Evolutionary conservation across 1,284 basidiomycete genomes (phyloP), one percentile per base, ranked within the genome.

Genomic region (Rhodotorula sp.): DNA sequence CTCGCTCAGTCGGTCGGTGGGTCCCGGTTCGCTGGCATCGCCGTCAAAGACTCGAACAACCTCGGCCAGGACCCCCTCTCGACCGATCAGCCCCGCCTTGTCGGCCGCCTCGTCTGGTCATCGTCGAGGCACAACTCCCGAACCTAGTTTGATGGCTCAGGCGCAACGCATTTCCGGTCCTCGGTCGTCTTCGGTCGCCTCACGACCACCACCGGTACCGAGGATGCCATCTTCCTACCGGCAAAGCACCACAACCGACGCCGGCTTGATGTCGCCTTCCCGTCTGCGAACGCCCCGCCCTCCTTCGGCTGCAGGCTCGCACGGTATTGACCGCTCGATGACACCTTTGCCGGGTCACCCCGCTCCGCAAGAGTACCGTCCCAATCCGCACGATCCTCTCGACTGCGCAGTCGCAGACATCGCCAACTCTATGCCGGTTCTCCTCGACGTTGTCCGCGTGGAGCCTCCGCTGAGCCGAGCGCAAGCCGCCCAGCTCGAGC

Each of bases 371-470:
- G 82, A 86, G 72, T 95, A 95, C 81, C 80, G 86, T n/a, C 87
- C 90, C 5, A 92, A 89, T 80, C 79, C 84, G 58, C 87, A 87
- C 71, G 92, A 95, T 80, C 91, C 92, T 6, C 86, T 95, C 49
- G 92, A 95, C 81, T 81, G 85, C 12, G 90, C 92, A 79, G 87
- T 95, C 51, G 90, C 90, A 6, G 82, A 83, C 47, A 82, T 93
- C 56, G 89, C 88, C 72, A 93, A 94, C 80, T 85, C 87, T 23
- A 86, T 92, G 57, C 87, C 88, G 21, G 84, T 78, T 51, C 62
- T 59, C 3, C 65, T 95, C 65, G 80, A 89, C 23, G 85, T 94
- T 66, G 89, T 91, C 78, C 88, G 93, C 3, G 83, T 93, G 16
- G 92, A 94, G 78, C 87, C 90, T 29, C 90, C 88, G 14, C 79